Evolutionary conservation across 2,329 filamentous ascomycete species (phyloP).

Genomic region (Fusarium odoratissimum): DNA sequence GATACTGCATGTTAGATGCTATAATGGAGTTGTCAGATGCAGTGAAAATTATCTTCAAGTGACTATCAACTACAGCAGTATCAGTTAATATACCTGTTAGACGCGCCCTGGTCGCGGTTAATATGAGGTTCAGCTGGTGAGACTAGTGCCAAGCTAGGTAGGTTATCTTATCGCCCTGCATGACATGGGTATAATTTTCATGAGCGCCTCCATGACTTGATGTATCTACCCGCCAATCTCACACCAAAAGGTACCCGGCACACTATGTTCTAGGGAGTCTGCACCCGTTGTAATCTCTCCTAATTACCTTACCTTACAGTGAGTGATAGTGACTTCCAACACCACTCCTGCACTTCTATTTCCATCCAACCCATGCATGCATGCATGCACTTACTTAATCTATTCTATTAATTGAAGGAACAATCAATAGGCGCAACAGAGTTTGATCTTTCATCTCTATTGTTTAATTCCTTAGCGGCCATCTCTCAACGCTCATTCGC

Average conservation of each 20-base stretch:
- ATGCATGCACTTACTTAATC: slow-evolving; percentile 2
- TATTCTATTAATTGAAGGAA: slow-evolving; percentile 5
- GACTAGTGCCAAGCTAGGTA: background rate
- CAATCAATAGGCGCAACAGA: background rate
- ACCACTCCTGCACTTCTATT: slow-evolving; percentile 26
- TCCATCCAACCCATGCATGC: slow-evolving; percentile 26
- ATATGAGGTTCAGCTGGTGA: background rate
- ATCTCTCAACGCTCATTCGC: background rate
- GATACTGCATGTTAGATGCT: background rate
- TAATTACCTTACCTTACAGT: slow-evolving; percentile 7
- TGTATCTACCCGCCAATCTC: slow-evolving; percentile 24
- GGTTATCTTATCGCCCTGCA: slow-evolving; percentile 40
- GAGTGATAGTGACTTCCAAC: slow-evolving; percentile 25
- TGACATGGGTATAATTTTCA: slow-evolving; percentile 27
- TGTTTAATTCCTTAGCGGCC: background rate
- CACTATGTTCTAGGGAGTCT: slow-evolving; percentile 3
- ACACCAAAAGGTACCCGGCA: slow-evolving; percentile 14
- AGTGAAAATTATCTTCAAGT: background rate
- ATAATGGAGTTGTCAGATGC: background rate
- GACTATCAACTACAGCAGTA: background rate
- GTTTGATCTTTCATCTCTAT: background rate
- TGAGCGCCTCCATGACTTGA: background rate
- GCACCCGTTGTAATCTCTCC: slow-evolving; percentile 34
- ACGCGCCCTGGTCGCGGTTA: background rate
- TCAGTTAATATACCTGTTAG: background rate